phyloP scores from a whole-genome alignment of 78 protist genomes.

The Dictyostelium capitatum region DNA sequence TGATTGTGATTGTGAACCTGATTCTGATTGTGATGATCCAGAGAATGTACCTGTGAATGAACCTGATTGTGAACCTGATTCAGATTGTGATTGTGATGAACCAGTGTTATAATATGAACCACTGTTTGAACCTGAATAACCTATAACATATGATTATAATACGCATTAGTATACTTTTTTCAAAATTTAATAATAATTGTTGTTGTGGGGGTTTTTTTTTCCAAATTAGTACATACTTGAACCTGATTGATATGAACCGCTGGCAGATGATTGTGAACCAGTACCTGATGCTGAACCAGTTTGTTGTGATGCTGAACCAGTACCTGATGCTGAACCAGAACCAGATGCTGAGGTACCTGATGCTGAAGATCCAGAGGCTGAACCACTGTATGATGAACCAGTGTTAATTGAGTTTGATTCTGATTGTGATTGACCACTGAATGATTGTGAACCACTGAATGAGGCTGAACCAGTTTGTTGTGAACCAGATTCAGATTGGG shows the following conservation, averaged over 20 bases:
- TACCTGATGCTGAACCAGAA: neutral
- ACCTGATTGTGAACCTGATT: too few relatives aligned
- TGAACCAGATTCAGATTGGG: neutral
- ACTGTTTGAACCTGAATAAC: too few relatives aligned
- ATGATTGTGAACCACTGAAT: neutral
- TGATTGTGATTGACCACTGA: neutral
- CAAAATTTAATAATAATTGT: too few relatives aligned
- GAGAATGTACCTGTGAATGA: too few relatives aligned
- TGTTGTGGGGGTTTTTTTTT: too few relatives aligned
- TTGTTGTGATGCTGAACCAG: neutral
- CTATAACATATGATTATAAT: too few relatives aligned
- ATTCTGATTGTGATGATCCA: neutral
- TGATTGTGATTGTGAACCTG: slow-evolving; percentile 13
- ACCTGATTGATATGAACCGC: neutral
- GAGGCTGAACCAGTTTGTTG: neutral
- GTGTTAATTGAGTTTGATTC: too few relatives aligned
- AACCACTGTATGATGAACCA: neutral
- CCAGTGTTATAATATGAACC: too few relatives aligned
- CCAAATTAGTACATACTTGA: too few relatives aligned
- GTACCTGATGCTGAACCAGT: slow-evolving; percentile 90
- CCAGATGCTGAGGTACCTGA: neutral
- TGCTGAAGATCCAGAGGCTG: neutral
- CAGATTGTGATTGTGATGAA: too few relatives aligned
- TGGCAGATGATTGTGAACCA: neutral
- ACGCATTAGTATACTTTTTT: too few relatives aligned